phyloP scores from a whole-genome alignment of 73 alveolate species.

The Symbiodinium pilosum region DNA sequence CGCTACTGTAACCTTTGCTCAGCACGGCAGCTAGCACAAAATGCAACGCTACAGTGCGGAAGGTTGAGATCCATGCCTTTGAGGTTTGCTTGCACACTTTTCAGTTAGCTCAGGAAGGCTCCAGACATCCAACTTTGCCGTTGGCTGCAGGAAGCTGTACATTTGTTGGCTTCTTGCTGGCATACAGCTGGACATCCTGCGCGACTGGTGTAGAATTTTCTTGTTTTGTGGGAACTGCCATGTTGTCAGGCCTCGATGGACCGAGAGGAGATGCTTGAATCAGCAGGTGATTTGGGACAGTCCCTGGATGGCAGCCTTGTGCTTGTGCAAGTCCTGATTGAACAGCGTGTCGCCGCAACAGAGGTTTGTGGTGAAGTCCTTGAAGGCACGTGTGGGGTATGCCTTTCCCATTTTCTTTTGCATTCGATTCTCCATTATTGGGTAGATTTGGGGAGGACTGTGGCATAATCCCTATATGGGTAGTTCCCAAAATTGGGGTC shows the following conservation, averaged over 20 bases:
- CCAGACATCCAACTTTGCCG: not conserved
- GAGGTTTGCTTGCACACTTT: not conserved
- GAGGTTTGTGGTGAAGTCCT: constrained; percentile 66
- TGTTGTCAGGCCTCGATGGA: constrained; percentile 14
- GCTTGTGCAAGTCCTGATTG: not conserved
- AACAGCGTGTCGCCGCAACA: too few relatives aligned
- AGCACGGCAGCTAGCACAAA: too few relatives aligned
- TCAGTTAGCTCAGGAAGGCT: not conserved
- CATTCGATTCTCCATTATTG: too few relatives aligned
- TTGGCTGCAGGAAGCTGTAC: not conserved
- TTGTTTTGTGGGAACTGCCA: not conserved
- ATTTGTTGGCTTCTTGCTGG: not conserved
- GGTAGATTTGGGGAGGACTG: too few relatives aligned
- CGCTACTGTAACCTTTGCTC: not conserved
- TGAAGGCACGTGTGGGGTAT: constrained; percentile 55
- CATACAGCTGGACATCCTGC: not conserved
- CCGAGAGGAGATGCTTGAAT: constrained; percentile 30
- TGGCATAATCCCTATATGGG: too few relatives aligned
- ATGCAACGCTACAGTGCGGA: too few relatives aligned
- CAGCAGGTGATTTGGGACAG: constrained; percentile 62
- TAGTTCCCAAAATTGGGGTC: not conserved
- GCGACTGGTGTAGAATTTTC: not conserved
- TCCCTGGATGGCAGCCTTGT: not conserved
- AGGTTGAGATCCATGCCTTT: too few relatives aligned
- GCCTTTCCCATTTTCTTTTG: too few relatives aligned